Evolutionary conservation across 495 filamentous ascomycete genomes (phyloP).

Genomic region (Hyaloscypha bicolor): DNA sequence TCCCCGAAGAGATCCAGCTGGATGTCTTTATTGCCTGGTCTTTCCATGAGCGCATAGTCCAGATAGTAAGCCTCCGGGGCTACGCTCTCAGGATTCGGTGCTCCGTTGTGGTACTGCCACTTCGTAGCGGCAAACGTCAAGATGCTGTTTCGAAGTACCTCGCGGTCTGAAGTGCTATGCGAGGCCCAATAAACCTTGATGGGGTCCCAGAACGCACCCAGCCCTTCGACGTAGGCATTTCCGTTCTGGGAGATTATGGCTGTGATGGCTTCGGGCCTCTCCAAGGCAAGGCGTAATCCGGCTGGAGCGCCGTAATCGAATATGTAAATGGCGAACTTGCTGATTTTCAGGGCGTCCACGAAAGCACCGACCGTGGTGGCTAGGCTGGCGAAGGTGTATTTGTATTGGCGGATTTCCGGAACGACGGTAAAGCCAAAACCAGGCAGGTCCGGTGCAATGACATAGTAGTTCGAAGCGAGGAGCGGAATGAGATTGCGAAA

Average conservation of each 20-base stretch:
- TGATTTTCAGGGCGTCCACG: constrained; percentile 43
- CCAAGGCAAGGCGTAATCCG: constrained; percentile 53
- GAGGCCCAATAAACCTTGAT: constrained; percentile 51
- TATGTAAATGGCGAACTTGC: constrained; percentile 57
- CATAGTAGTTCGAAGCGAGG: constrained; percentile 51
- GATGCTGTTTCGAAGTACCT: constrained; percentile 39
- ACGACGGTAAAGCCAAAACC: constrained; percentile 60
- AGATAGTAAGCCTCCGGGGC: constrained; percentile 52
- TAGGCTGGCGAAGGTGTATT: constrained; percentile 49
- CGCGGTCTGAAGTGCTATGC: constrained; percentile 42
- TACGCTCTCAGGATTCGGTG: constrained; percentile 38
- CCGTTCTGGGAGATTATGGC: constrained; percentile 65
- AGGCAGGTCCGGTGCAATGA: constrained; percentile 61
- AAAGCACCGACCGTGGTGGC: constrained; percentile 44
- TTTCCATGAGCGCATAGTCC: constrained; percentile 50
- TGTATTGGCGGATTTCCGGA: constrained; percentile 45
- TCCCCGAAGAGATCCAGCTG: constrained; percentile 60
- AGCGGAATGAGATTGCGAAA: constrained; percentile 63
- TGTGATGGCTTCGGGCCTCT: constrained; percentile 47
- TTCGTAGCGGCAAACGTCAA: constrained; percentile 49
- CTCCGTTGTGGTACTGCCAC: constrained; percentile 56
- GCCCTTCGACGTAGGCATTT: constrained; percentile 64
- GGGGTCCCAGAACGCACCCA: constrained; percentile 54
- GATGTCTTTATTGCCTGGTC: constrained; percentile 52
- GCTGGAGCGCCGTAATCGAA: constrained; percentile 68